Evolutionary conservation across 139 green algal species (phyloP), one percentile per base, ranked within the genome.

Genomic region (Auxenochlorella protothecoides): DNA sequence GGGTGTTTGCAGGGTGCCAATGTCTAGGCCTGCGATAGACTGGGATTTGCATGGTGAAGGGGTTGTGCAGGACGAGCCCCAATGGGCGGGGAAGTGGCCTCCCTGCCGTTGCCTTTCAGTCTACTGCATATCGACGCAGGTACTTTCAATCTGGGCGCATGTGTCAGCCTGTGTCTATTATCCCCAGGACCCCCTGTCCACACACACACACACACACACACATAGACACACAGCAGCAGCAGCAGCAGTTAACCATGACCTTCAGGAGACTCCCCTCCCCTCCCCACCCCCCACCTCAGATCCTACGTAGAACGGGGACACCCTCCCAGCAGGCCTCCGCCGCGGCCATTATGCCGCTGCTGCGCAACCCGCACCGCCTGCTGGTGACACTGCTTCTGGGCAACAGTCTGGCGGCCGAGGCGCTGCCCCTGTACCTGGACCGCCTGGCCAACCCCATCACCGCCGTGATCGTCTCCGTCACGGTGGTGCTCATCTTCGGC

Each of bases 341-440:
- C 11, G 74, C 69, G 10, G 59, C 59, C 13, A 78, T 83, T 61
- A 65, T 70, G 16, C 79, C 81, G 44, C 71, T 89, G 59, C 59
- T 90, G 16, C 44, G 44, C 27, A 72, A 71, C 8, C 84, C 80
- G 7, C 85, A 91, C 70, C 68, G 68, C 57, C 78, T 89, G 44
- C 79, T 91, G 14, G 82, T 87, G 5, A 88, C 85, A 27, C 78
- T 91, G 61, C 73, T 91, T 57, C 71, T 91, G 4, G 80, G 71
- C 57, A 91, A 91, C 72, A 82, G 84, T 16, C 68, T 73, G 53
- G 84, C 84, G 3, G 73, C 80, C 11, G 85, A 90, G 76, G 84
- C 82, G 4, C 72, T 92, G 27, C 88, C 87, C 3, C 80, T 93
- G 2, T 82, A 89, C 71, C 76, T 93, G 16, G 83, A 91, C 68